These are phyloP conservation scores for Afroboletus lepidellus DNA, from an alignment of 1,284 basidiomycete genomes.

Conservation along the genomic window DNA sequence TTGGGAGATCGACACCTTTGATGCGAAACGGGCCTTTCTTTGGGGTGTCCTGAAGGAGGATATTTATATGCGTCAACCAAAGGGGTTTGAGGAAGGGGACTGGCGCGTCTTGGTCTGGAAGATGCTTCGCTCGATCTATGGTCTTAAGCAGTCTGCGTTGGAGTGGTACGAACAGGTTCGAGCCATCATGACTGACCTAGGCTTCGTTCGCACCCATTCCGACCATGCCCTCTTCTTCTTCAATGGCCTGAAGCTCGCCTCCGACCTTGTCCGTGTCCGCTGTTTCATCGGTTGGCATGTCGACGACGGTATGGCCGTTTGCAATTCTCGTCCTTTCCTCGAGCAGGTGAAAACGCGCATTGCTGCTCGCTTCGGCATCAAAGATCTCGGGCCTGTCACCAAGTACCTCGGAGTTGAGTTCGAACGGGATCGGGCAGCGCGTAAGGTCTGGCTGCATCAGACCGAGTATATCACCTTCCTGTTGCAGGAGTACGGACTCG, in stretches of 20 bases:
- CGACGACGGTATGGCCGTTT: not conserved
- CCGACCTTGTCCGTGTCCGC: not conserved
- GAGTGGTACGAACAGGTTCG: conserved; percentile 10
- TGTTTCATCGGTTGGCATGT: not conserved
- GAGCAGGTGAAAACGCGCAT: not conserved
- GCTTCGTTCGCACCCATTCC: not conserved
- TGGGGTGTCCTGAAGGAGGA: not conserved
- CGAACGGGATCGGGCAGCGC: too few relatives aligned
- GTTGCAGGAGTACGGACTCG: too few relatives aligned
- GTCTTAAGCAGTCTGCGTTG: conserved; percentile 3
- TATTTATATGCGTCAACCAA: conserved; percentile 10
- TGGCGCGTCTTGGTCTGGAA: not conserved
- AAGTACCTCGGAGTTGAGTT: too few relatives aligned
- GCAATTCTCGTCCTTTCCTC: not conserved
- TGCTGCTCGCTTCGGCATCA: not conserved
- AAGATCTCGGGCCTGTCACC: not conserved
- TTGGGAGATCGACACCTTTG: conserved; percentile 5
- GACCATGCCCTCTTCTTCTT: conserved; percentile 16
- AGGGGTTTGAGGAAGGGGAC: not conserved
- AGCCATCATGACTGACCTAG: not conserved
- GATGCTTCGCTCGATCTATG: conserved; percentile 1
- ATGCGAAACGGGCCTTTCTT: not conserved
- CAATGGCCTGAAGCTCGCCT: not conserved
- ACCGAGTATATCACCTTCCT: too few relatives aligned
- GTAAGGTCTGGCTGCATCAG: too few relatives aligned